Conservation (phyloP, 2,329 filamentous ascomycete species). For the Colletotrichum sp. region DNA sequence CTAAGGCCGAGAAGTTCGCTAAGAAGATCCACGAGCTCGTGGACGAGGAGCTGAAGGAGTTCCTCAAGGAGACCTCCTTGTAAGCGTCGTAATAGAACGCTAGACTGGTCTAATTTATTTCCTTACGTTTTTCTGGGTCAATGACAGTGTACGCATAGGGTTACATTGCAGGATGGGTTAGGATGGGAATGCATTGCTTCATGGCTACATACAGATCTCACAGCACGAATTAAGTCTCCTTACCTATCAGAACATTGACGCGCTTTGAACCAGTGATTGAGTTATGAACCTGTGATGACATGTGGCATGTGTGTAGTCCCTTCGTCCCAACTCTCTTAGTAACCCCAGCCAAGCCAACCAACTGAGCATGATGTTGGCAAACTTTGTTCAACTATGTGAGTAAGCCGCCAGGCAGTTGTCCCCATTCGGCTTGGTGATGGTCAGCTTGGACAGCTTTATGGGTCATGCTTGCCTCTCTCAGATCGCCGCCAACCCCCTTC, state of each 20-base stretch:
- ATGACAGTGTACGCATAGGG: conserved; percentile 19
- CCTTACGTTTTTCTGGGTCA: conserved; percentile 27
- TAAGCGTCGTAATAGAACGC: conserved; percentile 27
- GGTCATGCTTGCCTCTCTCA: neutral
- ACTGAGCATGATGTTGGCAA: neutral
- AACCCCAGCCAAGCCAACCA: neutral
- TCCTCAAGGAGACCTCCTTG: conserved; percentile 57
- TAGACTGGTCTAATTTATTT: conserved; percentile 1
- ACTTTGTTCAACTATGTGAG: neutral
- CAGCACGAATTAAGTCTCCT: conserved; percentile 11
- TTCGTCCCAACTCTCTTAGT: neutral
- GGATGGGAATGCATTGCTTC: conserved; percentile 20
- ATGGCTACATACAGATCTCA: conserved; percentile 19
- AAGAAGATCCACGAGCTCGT: conserved; percentile 68
- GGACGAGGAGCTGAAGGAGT: conserved; percentile 65
- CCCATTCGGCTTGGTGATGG: neutral
- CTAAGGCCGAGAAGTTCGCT: conserved; percentile 66
- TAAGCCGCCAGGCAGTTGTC: neutral
- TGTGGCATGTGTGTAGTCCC: neutral
- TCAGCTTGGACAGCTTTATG: neutral
- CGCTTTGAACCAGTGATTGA: neutral
- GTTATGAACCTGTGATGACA: neutral
- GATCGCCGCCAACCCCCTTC: neutral
- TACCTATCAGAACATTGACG: neutral
- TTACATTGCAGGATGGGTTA: conserved; percentile 14